Evolutionary conservation across 2,329 filamentous ascomycete genomes (phyloP), one percentile per base, ranked within the genome.

Genomic region (Pyrenophora tritici-repentis): DNA sequence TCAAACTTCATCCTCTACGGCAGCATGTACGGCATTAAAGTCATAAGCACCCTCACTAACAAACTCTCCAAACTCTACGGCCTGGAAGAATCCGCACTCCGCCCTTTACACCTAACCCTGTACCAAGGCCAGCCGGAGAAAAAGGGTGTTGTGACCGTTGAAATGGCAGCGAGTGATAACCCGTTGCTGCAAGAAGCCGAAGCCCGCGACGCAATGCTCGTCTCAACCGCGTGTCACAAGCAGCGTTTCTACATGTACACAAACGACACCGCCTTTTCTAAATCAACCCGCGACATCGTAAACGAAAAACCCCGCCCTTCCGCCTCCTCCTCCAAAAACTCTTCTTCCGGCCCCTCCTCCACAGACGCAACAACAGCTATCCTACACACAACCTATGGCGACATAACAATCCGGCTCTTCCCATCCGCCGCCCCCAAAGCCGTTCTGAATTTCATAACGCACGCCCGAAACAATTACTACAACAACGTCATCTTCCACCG

Each of bases 191-290:
- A 94, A 68, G 92, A 97, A 78, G 90, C 94, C 1, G 93, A 97
- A 74, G 85, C 86, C 16, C 84, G 92, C 55, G 94, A 99, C 70
- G 92, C 95, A 0, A 93, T 97, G 68, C 79, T 99, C 6, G 83
- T 95, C 37, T 82, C 84, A 8, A 97, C 94, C 0, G 93, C 87
- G 0, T 87, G 89, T 38, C 89, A 87, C 56, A 97, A 96, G 75
- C 84, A 89, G 22, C 88, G 95, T 34, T 99, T 99, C 77, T 99
- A 97, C 81, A 91, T 97, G 86, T 99, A 97, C 75, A 96, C 90
- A 31, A 96, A 97, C 72, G 89, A 96, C 33, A 84, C 87, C 32
- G 88, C 91, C 56, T 58, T 52, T 3, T 53, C 62, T 20, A 67
- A 70, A 43, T 65, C 61, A 17, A 87, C 87, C 31, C 86, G 94